Evolutionary conservation across 2,329 filamentous ascomycete species (phyloP).

Genomic region (Metarhizium guizhouense): DNA sequence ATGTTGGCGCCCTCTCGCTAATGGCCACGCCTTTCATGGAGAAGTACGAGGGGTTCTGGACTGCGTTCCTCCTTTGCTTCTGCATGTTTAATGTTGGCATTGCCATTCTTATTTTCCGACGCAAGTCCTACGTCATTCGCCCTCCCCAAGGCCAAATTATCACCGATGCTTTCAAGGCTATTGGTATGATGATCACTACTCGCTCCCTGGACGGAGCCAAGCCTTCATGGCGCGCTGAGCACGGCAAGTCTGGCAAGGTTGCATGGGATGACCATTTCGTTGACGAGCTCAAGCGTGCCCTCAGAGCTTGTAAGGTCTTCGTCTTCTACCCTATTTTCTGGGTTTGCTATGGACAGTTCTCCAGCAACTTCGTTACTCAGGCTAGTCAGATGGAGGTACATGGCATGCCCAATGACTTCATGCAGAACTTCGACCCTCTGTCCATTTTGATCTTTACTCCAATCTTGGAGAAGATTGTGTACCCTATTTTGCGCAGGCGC

Average conservation of each 20-base stretch:
- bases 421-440: constrained; percentile 60
- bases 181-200: constrained; percentile 28
- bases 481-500: constrained; percentile 48
- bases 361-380: constrained; percentile 58
- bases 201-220: constrained; percentile 53
- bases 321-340: constrained; percentile 58
- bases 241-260: constrained; percentile 31
- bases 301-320: constrained; percentile 65
- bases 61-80: constrained; percentile 48
- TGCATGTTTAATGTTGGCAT: constrained; percentile 56
- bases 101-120: constrained; percentile 36
- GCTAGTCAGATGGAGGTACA: constrained; percentile 47
- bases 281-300: constrained; percentile 58
- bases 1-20: constrained; percentile 60
- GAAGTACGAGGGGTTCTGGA: constrained; percentile 58
- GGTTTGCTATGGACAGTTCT: constrained; percentile 61
- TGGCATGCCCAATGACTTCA: constrained; percentile 61
- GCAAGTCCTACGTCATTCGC: constrained; percentile 40
- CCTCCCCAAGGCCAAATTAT: constrained; percentile 54
- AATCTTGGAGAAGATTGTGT: constrained; percentile 50
- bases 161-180: constrained; percentile 50
- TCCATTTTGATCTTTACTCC: constrained; percentile 60
- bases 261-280: constrained; percentile 64
- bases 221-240: constrained; percentile 51
- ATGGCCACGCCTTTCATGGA: constrained; percentile 63